phyloP scores from a whole-genome alignment of 1,284 basidiomycete genomes.

The Apiotrichum sp. region DNA sequence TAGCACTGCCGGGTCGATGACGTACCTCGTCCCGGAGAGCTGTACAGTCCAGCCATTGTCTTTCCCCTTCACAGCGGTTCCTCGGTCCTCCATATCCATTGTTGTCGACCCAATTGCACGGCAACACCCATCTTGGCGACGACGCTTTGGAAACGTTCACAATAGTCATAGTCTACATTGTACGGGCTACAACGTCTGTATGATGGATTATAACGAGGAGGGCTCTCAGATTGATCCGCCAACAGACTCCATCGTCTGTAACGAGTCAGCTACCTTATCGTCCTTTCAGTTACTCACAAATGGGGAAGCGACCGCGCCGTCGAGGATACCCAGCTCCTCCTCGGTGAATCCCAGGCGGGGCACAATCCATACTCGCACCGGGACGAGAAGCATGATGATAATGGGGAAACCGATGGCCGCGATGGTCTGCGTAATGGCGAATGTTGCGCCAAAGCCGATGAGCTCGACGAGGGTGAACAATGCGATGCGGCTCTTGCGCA shows the following conservation, averaged over 20 bases:
- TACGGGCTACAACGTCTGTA: no score
- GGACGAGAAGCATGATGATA: slow-evolving; percentile 81
- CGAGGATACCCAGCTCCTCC: slow-evolving; percentile 76
- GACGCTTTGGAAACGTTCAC: no score
- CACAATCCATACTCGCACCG: slow-evolving; percentile 65
- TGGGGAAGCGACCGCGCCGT: slow-evolving; percentile 69
- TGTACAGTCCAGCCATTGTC: no score
- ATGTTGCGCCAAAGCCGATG: slow-evolving; percentile 78
- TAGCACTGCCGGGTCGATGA: no score
- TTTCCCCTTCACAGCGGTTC: no score
- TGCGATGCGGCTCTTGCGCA: slow-evolving; percentile 69
- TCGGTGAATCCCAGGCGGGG: slow-evolving; percentile 70
- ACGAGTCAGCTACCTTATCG: no score
- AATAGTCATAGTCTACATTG: no score
- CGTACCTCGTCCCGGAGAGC: no score
- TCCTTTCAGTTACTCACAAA: slow-evolving; percentile 53
- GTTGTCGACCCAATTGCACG: no score
- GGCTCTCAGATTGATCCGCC: slow-evolving; percentile 34
- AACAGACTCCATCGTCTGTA: slow-evolving; percentile 53
- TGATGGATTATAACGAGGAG: no score
- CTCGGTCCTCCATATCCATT: no score
- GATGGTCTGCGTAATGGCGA: slow-evolving; percentile 86
- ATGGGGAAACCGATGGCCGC: slow-evolving; percentile 88
- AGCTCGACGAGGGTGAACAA: slow-evolving; percentile 76
- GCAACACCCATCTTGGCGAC: no score